These are phyloP conservation scores for Aulographum hederae DNA, from an alignment of 2,329 filamentous ascomycete species.

Conservation along the genomic window DNA sequence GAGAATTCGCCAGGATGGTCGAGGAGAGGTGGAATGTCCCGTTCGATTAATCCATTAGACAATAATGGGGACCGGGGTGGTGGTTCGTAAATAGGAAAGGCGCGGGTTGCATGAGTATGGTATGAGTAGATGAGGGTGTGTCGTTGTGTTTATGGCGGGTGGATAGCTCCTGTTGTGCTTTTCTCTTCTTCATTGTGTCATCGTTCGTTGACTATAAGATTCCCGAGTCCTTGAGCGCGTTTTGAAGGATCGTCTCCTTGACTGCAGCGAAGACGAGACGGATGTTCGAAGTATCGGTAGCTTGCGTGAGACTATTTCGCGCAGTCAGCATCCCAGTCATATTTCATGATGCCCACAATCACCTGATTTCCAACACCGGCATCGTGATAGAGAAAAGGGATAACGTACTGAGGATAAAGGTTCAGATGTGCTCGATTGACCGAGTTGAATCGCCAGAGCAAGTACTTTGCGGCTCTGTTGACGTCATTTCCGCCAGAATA, in stretches of 20 bases:
- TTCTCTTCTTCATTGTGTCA: no score
- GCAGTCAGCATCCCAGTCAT: no score
- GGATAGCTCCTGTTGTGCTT: no score
- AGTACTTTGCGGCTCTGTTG: constrained; percentile 92
- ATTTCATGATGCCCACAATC: constrained; percentile 7
- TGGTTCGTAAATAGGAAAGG: no score
- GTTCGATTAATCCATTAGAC: no score
- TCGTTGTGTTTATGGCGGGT: no score
- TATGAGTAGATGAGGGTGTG: no score
- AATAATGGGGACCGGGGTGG: no score
- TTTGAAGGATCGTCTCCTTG: constrained; percentile 97
- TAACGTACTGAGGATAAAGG: constrained; percentile 83
- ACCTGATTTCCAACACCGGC: background rate
- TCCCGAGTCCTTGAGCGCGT: constrained; percentile 92
- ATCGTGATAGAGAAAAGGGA: background rate
- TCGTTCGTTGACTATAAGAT: constrained; percentile 63
- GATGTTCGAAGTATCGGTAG: constrained; percentile 96
- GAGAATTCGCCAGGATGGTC: no score
- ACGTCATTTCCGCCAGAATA: constrained; percentile 97
- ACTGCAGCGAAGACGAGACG: constrained; percentile 94
- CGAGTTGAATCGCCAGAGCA: constrained; percentile 97
- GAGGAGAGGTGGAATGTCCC: no score
- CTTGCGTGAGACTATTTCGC: constrained; percentile 71
- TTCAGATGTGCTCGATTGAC: constrained; percentile 94
- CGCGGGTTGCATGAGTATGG: no score